phyloP scores from a whole-genome alignment of 2,329 filamentous ascomycete species.

The Xylariaceae sp. region DNA sequence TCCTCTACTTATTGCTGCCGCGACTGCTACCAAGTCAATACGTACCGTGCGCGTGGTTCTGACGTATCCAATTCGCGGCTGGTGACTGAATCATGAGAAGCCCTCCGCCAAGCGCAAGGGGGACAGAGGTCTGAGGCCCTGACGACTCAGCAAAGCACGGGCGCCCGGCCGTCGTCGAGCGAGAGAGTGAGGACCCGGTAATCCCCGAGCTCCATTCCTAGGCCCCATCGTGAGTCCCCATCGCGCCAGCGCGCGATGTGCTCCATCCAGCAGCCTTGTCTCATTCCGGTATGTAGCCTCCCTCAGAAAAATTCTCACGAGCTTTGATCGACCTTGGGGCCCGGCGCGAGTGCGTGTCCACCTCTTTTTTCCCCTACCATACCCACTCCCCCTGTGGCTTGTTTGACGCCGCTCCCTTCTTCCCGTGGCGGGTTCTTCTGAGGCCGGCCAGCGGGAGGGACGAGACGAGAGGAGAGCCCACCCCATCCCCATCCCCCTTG shows the following conservation, averaged over 20 bases:
- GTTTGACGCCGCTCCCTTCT: too few species aligned
- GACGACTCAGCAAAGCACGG: conserved; percentile 5
- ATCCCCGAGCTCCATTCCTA: conserved; percentile 11
- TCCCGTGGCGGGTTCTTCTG: too few species aligned
- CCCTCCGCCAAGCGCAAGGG: conserved; percentile 1
- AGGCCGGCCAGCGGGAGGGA: too few species aligned
- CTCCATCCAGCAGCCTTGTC: conserved; percentile 27
- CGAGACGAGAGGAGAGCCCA: too few species aligned
- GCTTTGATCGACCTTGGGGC: conserved; percentile 14
- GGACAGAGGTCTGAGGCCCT: conserved; percentile 5
- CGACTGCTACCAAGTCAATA: background rate
- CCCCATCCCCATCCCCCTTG: too few species aligned
- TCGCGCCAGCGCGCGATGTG: conserved; percentile 9
- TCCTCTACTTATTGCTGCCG: background rate
- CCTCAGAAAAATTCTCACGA: conserved; percentile 19
- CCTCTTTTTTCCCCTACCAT: conserved; percentile 22
- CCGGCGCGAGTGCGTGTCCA: conserved; percentile 19
- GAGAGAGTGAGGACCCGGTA: conserved; percentile 13
- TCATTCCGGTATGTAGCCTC: conserved; percentile 24
- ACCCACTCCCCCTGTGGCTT: too few species aligned
- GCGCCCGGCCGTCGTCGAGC: conserved; percentile 6
- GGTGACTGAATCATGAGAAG: conserved; percentile 1
- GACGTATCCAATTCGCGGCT: background rate
- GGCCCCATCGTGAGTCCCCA: conserved; percentile 5
- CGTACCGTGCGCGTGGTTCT: background rate